A percentile compares a stretch with the other conserved stretches of the same genome.
These are phyloP conservation scores for Ganoderma lucidum DNA, from an alignment of 1,284 basidiomycete species.

Conservation along the genomic window DNA sequence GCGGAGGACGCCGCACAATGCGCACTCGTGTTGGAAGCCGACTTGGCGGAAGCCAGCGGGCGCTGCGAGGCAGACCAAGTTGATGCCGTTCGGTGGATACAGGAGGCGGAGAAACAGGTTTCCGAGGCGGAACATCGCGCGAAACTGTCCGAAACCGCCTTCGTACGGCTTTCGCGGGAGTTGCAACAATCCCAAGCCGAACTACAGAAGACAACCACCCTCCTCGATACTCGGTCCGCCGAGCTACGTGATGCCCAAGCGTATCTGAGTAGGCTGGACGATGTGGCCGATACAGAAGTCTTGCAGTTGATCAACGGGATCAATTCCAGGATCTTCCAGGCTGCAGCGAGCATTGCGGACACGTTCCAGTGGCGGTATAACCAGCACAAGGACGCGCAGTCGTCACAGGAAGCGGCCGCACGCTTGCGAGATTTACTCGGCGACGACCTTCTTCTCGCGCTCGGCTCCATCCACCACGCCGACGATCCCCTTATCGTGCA, in stretches of 20 bases:
- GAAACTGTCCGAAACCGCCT: not conserved
- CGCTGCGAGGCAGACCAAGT: not conserved
- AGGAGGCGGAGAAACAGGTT: not conserved
- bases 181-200: not conserved
- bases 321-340: conserved; percentile 37
- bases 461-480: conserved; percentile 42
- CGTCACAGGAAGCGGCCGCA: not conserved
- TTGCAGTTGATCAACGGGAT: conserved; percentile 28
- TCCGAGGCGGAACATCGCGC: not conserved
- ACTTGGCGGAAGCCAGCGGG: not conserved
- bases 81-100: not conserved
- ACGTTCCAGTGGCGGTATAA: conserved; percentile 13
- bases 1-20: too few species aligned
- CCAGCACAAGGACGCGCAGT: not conserved
- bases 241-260: conserved; percentile 37
- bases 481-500: conserved; percentile 57
- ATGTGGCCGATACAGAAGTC: conserved; percentile 35
- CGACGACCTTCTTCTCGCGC: conserved; percentile 44
- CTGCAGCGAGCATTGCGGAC: conserved; percentile 30
- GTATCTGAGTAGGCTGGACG: conserved; percentile 34
- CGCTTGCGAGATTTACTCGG: conserved; percentile 44
- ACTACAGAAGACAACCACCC: not conserved
- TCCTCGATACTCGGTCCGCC: conserved; percentile 31
- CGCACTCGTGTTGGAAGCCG: not conserved
- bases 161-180: not conserved